Conservation (phyloP, 1,139 yeast genomes). For the Blastobotrys ciferrii region DNA sequence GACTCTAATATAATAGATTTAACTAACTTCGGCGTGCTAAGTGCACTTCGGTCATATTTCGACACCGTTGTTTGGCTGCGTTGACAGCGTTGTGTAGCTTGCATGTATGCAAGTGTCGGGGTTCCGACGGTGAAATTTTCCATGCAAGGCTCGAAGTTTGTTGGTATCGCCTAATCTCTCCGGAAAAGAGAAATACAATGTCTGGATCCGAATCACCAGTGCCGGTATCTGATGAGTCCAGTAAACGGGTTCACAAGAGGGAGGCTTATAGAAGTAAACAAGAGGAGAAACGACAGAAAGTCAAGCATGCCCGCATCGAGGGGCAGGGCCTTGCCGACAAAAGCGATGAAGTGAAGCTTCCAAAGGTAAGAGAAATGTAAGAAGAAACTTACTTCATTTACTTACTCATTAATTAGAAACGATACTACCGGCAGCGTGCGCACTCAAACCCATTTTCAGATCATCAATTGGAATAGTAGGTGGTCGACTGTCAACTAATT, state of each 20-base stretch:
- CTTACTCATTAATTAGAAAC: constrained; percentile 74
- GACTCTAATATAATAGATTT: too few relatives aligned
- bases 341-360: constrained; percentile 33
- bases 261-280: constrained; percentile 42
- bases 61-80: too few relatives aligned
- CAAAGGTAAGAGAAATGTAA: constrained; percentile 74
- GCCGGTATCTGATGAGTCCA: constrained; percentile 4
- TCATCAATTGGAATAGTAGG: constrained; percentile 74
- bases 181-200: too few relatives aligned
- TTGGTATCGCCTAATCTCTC: too few relatives aligned
- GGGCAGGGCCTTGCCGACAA: constrained; percentile 15
- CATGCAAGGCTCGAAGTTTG: too few relatives aligned
- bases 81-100: too few relatives aligned
- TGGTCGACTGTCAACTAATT: too few relatives aligned
- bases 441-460: constrained; percentile 98
- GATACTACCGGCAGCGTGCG: constrained; percentile 93
- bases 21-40: too few relatives aligned
- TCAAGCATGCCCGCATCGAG: constrained; percentile 36
- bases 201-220: constrained; percentile 6
- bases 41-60: too few relatives aligned
- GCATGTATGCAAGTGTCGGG: not conserved
- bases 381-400: constrained; percentile 92
- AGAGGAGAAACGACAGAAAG: constrained; percentile 37
- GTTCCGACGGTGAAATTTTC: not conserved
- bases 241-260: constrained; percentile 31